Conservation (phyloP, 345 rosid species). For the Capsella bursapastoris region DNA sequence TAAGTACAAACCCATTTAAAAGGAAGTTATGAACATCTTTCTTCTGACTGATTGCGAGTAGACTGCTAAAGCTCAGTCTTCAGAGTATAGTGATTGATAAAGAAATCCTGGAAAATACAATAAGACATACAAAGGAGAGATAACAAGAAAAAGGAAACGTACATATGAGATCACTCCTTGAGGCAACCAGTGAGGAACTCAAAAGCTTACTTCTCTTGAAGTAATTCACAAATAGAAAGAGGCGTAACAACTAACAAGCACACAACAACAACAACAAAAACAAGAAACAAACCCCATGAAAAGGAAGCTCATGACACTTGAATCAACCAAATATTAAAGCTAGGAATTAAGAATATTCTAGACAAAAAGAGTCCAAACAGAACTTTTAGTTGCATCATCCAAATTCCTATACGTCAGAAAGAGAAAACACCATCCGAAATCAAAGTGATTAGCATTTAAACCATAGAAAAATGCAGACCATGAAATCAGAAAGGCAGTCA, state of each 20-base stretch:
- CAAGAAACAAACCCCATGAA: not conserved
- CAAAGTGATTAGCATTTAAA: too few species aligned
- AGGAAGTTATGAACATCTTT: not conserved
- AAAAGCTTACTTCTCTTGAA: not conserved
- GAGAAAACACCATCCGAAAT: too few species aligned
- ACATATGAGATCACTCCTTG: not conserved
- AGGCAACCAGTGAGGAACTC: not conserved
- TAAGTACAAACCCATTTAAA: slow-evolving; percentile 7
- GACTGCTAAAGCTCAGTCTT: not conserved
- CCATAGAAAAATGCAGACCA: too few species aligned
- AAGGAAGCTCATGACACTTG: not conserved
- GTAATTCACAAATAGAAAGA: not conserved
- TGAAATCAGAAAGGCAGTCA: too few species aligned
- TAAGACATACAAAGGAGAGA: not conserved
- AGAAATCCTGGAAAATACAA: not conserved
- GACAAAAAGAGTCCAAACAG: too few species aligned
- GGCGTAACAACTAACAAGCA: not conserved
- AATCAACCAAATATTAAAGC: too few species aligned
- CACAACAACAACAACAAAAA: too few species aligned
- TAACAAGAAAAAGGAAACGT: not conserved
- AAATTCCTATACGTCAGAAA: too few species aligned
- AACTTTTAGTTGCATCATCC: too few species aligned
- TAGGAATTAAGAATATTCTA: too few species aligned
- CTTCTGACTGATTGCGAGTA: not conserved
- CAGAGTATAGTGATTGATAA: not conserved